Evolutionary conservation across 257 asterid species (phyloP), one percentile per base, ranked within the genome.

Genomic region (Mitragyna speciosa): DNA sequence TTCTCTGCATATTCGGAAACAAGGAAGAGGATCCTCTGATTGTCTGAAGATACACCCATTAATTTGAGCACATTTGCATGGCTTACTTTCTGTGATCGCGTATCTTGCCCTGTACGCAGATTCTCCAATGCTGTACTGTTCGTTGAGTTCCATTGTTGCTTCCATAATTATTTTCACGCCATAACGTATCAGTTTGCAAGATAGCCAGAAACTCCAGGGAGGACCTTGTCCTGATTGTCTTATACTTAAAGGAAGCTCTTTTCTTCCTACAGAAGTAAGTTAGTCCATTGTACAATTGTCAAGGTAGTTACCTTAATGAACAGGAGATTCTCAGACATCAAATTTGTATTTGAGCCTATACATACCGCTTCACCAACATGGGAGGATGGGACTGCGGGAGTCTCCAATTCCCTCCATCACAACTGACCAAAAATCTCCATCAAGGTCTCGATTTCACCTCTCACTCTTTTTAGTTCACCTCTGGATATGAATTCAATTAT

Each of bases 181-280:
- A 69, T 89, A 93, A 77, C 85, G 84, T 72, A 82, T 80, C 20
- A 90, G 86, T 84, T 88, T 12, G 91, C 90, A 39, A 93, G 93
- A 80, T 90, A 90, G 77, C 94, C 94, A 0, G 97, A 94, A 45
- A 94, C 80, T 54, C 96, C 96, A 0, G 93, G 92, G 79, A 92
- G 93, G 73, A 94, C 87, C 93, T 90, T 92, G 70, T 87, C 93
- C 70, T 88, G 92, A 79, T 61, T 76, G 45, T 52, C 83, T 87
- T 93, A 0, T 70, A 81, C 24, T 66, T 82, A 30, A 71, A 54
- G n/a, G 87, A 74, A 61, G 70, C 64, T 79, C 79, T 90, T 24
- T 66, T 78, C 4, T 70, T 72, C 66, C 36, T 84, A n/a, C 4
- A 36, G 39, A 1, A 36, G 39, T 4, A 36, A 36, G 2, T 2